Base-by-base conservation (phyloP, 2,329 filamentous ascomycete species). In the Tympanopsis confertula region DNA sequence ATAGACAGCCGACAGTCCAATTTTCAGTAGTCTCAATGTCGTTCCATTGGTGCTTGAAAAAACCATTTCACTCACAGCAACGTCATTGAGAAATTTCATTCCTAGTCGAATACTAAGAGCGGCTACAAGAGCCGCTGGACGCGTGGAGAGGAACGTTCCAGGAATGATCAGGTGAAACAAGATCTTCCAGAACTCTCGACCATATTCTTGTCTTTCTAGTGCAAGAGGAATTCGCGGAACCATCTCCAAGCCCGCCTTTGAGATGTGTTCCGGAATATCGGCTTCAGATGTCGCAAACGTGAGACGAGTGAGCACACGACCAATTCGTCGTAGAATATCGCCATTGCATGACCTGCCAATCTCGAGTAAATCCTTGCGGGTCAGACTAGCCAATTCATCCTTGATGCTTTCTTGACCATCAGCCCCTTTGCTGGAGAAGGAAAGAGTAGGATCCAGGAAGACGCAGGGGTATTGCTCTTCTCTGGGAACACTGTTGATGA, bases 271-370 rank as follows among this genome's bases (percentile, higher is more conserved):
- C 1, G 67, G 66, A 17, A 70, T 50, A 4, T 64, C 58, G 1
- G 54, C 51, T 20, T 53, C 47, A 2, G 56, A 56, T 19, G 53
- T 47, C 5, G 63, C 60, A 42, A 63, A 69, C 2, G 61, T 65
- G 4, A 71, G 45, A 4, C 57, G 59, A 0, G 66, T 68, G 10
- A 72, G 51, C 4, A 69, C 58, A 20, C 55, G 58, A 5, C 68
- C 63, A 2, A 72, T 53, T 0, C 67, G 61, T 12, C 59, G 59
- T 2, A 71, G 56, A 36, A 71, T 64, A 3, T 52, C 54, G 36
- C 60, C 54, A 37, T 71, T 60, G 45, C 68, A 72, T 1, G 66
- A 71, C 12, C 67, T 55, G 5, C 65, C 63, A 41, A 72, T 69
- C 39, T 71, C 68, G 1, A 71, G 53, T 10, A 71, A 56, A 36